These are phyloP conservation scores for Phytopythium sindhum DNA, from an alignment of 352 stramenopile genomes.

Conservation along the genomic window DNA sequence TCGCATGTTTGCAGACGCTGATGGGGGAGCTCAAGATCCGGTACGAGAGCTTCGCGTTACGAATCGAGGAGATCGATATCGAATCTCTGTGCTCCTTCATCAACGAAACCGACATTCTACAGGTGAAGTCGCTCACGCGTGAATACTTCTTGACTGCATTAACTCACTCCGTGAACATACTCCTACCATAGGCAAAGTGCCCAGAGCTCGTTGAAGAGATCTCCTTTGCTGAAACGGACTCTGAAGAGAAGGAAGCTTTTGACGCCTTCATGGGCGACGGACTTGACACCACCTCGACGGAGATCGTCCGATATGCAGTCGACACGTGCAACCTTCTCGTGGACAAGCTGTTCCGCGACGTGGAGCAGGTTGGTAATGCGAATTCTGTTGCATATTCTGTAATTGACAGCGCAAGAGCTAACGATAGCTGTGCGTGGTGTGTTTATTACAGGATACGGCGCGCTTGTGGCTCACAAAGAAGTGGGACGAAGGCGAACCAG, in stretches of 20 bases:
- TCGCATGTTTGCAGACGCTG: constrained; percentile 63
- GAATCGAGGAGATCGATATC: constrained; percentile 46
- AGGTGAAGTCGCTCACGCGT: constrained; percentile 28
- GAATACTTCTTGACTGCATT: neutral
- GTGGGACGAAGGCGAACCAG: constrained; percentile 73
- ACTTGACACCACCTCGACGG: constrained; percentile 70
- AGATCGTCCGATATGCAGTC: constrained; percentile 75
- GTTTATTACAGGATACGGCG: constrained; percentile 46
- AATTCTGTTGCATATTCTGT: neutral
- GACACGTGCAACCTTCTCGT: constrained; percentile 63
- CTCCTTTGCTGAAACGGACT: constrained; percentile 70
- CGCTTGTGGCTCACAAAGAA: constrained; percentile 79
- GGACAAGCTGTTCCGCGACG: constrained; percentile 75
- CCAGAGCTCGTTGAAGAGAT: constrained; percentile 81
- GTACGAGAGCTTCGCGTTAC: constrained; percentile 49
- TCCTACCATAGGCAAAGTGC: constrained; percentile 54
- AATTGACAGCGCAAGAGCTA: neutral
- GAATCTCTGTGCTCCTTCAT: constrained; percentile 86
- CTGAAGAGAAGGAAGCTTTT: constrained; percentile 74
- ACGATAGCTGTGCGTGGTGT: neutral
- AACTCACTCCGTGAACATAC: neutral
- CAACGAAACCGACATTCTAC: constrained; percentile 78
- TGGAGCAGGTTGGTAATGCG: constrained; percentile 49
- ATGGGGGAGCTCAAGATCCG: constrained; percentile 75
- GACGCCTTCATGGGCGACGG: constrained; percentile 72